Evolutionary conservation across 768 basidiomycete genomes (phyloP), one percentile per base, ranked within the genome.

Genomic region (Leccinum truebloodii): DNA sequence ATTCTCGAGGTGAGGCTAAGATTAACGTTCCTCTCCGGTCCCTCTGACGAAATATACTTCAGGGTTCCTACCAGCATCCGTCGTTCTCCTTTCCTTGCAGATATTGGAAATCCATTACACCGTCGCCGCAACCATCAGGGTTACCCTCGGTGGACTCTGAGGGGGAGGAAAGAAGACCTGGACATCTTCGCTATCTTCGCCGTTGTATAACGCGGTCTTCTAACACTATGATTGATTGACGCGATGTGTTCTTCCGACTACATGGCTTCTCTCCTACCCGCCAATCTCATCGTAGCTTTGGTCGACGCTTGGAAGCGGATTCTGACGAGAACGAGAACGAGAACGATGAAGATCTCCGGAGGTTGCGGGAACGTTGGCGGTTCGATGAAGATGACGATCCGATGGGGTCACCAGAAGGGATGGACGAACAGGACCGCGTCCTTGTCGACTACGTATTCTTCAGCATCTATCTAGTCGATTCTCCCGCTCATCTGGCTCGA

Each of bases 121-220:
- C 80, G 22, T 67, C 77, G 6, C 74, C 75, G 16, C 64, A 66
- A 46, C 59, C 76, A 35, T 60, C 78, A 28, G 66, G 76, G 49
- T 65, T 75, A 50, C 68, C 76, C 16, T 60, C 75, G 41, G 66
- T 73, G 16, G 57, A 65, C 49, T 35, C 50, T 24, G 63, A 63
- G 6, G 53, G 52, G 16, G 68, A 67, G 37, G 64, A 69, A 7
- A 74, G 54, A 61, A 73, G n/a, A 54, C 51, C 37, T 30, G 71
- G 61, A 66, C 73, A 44, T 51, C 52, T 70, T 9, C 72, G 68
- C 14, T 70, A 67, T 46, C 69, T 94, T 59, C 90, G 95, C 61
- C 67, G 89, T 52, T 88, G 96, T 9, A 73, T 82, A 59, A 94
- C 94, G 1, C 90, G 96, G 57, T 92, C 90, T 35, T 95, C 95